Evolutionary conservation across 1,284 basidiomycete genomes (phyloP), one percentile per base, ranked within the genome.

Genomic region (Ceratobasidium sp.): DNA sequence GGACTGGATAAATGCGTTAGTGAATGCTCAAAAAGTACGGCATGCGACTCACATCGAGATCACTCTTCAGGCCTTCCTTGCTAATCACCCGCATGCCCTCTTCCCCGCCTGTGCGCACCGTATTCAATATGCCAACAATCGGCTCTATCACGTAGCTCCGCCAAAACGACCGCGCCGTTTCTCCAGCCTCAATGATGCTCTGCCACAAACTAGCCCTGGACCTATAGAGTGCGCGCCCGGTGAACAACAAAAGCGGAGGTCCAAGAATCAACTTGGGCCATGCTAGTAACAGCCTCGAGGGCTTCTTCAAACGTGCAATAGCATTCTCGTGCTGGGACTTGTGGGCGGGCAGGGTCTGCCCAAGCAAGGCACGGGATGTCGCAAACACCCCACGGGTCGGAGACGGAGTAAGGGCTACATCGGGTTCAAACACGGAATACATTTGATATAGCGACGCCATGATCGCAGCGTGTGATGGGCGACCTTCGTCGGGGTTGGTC

Each of bases 91-190:
- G 76, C 52, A 92, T 82, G 5, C 87, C 86, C 31, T 86, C 86
- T 32, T 87, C 87, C 40, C 87, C 86, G 1, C 93, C 93, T 5
- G 88, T 83, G 54, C 92, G 84, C 27, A 98, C 86, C 0, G 96
- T 98, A 74, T 89, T 87, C 8, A 93, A 77, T 25, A 98, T 89
- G 12, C 88, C 91, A 60, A 85, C 84, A n/a, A 96, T 76, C 0
- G 96, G 96, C 72, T 95, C 91, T 71, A 96, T 80, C 1, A 98
- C 82, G 92, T 95, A 98, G 62, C 89, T 90, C 27, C 86, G 81
- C 74, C 94, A 81, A 78, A 98, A 97, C 0, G 89, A 89, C 47
- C 80, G 81, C 6, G 87, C 74, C 0, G 95, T 96, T 75, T 92
- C 88, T 55, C 83, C 77, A 0, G 87, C 84, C 71, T 92, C 89